Base-by-base conservation (phyloP, 306 rosid species). In the Corylus avellana region DNA sequence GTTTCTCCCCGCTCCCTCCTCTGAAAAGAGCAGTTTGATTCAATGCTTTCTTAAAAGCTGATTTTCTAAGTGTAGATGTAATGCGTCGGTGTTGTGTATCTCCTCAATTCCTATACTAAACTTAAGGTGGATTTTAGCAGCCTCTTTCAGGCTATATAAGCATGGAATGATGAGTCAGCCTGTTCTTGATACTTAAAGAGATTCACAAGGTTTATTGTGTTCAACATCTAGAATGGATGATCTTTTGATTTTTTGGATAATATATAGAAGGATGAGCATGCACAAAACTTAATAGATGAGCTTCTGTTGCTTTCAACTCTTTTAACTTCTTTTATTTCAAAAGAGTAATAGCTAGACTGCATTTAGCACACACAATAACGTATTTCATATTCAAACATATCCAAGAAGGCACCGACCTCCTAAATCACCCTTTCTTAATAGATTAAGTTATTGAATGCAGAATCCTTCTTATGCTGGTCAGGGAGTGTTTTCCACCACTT, bases 401-500 rank as follows among this genome's bases (percentile, higher is more conserved):
- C 4, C 62, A n/a, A 3, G 62, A 8, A 56, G 29, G 29, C 11
- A 22, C 18, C 0, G 8, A 7, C 62, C 7, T 12, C 62, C 62
- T n/a, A 12, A 58, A 59, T 59, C 35, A 3, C 35, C 5, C 0
- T 58, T 22, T 58, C 37, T 8, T 59, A 10, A 25, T 7, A 0
- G 2, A 25, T 59, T 58, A 5, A 59, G 25, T 59, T 0, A 2
- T 59, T 16, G 25, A 59, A 59, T 9, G 66, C 66, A 1, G 66
- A 59, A 20, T 49, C 53, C 3, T 12, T 11, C 53, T 12, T 49
- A 2, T 49, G 53, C 7, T 81, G 53, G 3, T 22, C 16, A 18
- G 89, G 89, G 5, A 92, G 93, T 25, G 8, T 22, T 2, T 79
- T 82, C 91, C 91, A 88, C 87, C 89, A 86, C 70, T 54, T 75